Conservation (phyloP, 2,329 filamentous ascomycete species). For the Clonostachys byssicola region DNA sequence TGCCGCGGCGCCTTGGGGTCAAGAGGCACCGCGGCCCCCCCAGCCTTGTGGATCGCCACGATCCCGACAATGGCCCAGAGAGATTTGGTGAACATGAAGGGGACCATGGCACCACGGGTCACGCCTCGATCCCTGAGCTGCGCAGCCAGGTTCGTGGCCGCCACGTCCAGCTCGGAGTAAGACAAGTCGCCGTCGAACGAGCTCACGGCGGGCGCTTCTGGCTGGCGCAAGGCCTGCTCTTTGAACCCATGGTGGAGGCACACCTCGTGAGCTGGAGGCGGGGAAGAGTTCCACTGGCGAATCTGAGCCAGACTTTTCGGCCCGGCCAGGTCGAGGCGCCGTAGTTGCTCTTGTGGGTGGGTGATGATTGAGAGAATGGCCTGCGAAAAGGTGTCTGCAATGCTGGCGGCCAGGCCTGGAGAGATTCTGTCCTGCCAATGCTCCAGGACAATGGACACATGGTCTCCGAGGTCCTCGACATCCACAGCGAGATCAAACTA, state of each 20-base stretch:
- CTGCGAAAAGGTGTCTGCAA: slow-evolving; percentile 10
- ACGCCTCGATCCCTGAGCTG: slow-evolving; percentile 4
- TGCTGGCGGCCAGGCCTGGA: slow-evolving; percentile 8
- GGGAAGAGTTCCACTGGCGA: neutral
- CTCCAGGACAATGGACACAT: slow-evolving; percentile 9
- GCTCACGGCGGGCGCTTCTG: slow-evolving; percentile 2
- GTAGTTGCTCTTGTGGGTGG: too few species aligned
- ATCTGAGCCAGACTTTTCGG: neutral
- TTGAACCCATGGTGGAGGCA: neutral
- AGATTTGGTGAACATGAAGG: slow-evolving; percentile 5
- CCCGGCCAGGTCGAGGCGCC: too few species aligned
- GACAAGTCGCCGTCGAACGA: slow-evolving; percentile 4
- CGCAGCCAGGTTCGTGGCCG: slow-evolving; percentile 2
- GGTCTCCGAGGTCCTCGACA: neutral
- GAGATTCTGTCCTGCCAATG: slow-evolving; percentile 14
- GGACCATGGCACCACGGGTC: slow-evolving; percentile 1
- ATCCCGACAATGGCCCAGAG: slow-evolving; percentile 4
- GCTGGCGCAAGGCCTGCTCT: neutral
- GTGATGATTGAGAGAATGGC: too few species aligned
- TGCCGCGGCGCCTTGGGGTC: slow-evolving; percentile 1
- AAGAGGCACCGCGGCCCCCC: slow-evolving; percentile 3
- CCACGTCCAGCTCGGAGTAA: slow-evolving; percentile 1
- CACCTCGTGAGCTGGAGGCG: neutral
- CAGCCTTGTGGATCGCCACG: slow-evolving; percentile 3
- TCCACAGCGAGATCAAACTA: too few species aligned